phyloP scores from a whole-genome alignment of 148 eudicot genomes.

The Amaranthus hypochondriacus region DNA sequence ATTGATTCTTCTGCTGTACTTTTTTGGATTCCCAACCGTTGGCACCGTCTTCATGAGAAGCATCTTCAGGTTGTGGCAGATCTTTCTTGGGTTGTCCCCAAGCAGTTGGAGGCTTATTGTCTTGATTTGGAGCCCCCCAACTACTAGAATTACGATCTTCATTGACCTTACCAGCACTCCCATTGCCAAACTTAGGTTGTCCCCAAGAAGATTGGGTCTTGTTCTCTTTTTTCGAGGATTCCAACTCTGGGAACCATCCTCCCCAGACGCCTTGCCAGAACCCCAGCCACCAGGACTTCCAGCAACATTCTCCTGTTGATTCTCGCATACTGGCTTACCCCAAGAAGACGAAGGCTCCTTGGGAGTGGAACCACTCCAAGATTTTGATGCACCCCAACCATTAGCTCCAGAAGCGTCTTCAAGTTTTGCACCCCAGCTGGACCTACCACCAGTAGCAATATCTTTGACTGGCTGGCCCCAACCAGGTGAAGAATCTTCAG shows the following conservation, averaged over 20 bases:
- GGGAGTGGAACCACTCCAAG: not conserved
- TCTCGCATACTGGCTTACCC: not conserved
- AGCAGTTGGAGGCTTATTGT: too few species aligned
- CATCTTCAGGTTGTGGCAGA: not conserved
- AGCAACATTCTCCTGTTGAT: conserved; percentile 13
- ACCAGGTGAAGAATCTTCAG: not conserved
- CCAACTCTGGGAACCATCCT: conserved; percentile 17
- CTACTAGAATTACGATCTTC: not conserved
- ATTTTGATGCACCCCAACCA: conserved; percentile 28
- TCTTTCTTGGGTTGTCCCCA: not conserved
- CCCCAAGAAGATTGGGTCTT: conserved; percentile 26
- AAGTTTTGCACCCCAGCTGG: conserved; percentile 24
- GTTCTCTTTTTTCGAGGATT: conserved; percentile 19
- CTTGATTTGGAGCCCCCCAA: not conserved
- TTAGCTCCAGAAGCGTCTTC: conserved; percentile 23
- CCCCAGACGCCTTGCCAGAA: conserved; percentile 6
- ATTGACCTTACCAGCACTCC: not conserved
- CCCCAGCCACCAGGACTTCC: conserved; percentile 17
- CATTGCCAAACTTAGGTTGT: conserved; percentile 1
- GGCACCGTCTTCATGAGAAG: not conserved
- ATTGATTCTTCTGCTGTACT: not conserved
- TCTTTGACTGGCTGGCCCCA: conserved; percentile 8
- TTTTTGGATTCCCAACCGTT: conserved; percentile 3
- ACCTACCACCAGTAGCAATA: conserved; percentile 13
- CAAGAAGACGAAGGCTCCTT: not conserved